Evolutionary conservation across 1,284 basidiomycete species (phyloP), one percentile per base, ranked within the genome.

Genomic region (Sporisorium iseilematis-ciliati): DNA sequence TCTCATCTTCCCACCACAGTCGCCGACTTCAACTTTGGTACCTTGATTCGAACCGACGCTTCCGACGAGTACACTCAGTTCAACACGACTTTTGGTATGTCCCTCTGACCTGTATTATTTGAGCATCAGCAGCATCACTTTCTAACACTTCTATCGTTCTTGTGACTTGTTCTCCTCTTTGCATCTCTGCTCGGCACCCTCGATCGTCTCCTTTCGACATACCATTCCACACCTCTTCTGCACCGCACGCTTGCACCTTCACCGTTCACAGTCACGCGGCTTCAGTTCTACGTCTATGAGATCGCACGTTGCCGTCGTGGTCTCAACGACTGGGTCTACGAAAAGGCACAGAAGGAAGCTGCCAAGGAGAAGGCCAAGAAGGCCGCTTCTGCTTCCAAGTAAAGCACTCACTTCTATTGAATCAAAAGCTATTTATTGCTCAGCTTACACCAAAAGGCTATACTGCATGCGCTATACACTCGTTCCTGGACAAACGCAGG

Each of bases 21-120:
- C 61, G 92, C 93, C 83, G 95, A 99, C 82, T 94, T 92, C 88
- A 99, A 98, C 89, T 97, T 98, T 87, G 97, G 97, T 33, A 97
- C 94, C 2, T 88, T 99, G 78, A 92, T 99, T 78, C 91, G 97
- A 55, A 91, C 90, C 58, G 90, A 97, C 84, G 89, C 91, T 40
- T 88, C 88, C 53, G 89, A 90, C 70, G 93, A 96, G 83, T 99
- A 99, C 86, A 91, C 90, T 11, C 92, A 99, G 88, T 90, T 88
- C 57, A 99, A 98, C 88, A 93, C 94, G 14, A 96, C 97, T 70
- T 96, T 99, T 83, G 94, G 95, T 92, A 85, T 75, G 89, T 83
- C 25, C 21, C 33, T 14, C 52, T n/a, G 14, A 14, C 21, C 25
- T 0, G 33, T 2, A 38, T 29, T 12, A 16, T 11, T 4, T 6